Evolutionary conservation across 371 early-diverging fungal species (phyloP).

Genomic region (Actinomucor elegans): DNA sequence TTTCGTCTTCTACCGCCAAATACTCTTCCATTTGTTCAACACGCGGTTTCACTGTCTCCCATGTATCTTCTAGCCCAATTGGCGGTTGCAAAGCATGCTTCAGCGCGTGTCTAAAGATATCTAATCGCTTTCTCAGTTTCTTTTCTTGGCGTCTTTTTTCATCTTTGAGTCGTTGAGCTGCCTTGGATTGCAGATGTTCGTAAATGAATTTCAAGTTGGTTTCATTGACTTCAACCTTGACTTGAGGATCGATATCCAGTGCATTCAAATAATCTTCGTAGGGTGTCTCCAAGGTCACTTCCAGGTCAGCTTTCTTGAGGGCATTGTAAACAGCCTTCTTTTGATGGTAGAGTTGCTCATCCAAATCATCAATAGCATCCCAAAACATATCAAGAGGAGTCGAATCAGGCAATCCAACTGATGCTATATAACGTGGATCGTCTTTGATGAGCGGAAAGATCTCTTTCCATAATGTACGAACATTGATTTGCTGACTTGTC

Average conservation of each 20-base stretch:
- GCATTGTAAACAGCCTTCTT: conserved; percentile 67
- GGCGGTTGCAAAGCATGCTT: conserved; percentile 61
- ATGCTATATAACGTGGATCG: conserved; percentile 67
- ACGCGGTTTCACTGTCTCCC: conserved; percentile 66
- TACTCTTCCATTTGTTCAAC: conserved; percentile 62
- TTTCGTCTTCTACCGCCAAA: conserved; percentile 63
- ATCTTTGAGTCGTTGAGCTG: conserved; percentile 64
- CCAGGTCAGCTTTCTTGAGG: conserved; percentile 50
- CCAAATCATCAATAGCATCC: conserved; percentile 82
- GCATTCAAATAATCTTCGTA: conserved; percentile 41
- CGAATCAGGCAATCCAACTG: conserved; percentile 85
- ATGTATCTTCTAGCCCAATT: conserved; percentile 58
- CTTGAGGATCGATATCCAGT: conserved; percentile 7
- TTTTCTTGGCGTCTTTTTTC: conserved; percentile 74
- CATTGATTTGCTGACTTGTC: conserved; percentile 57
- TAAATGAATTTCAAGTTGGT: conserved; percentile 26
- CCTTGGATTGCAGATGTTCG: conserved; percentile 52
- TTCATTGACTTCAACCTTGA: conserved; percentile 13
- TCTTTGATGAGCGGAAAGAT: conserved; percentile 73
- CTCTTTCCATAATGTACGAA: conserved; percentile 82
- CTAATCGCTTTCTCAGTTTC: conserved; percentile 67
- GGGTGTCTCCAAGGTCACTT: conserved; percentile 51
- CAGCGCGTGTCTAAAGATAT: conserved; percentile 71
- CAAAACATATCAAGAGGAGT: conserved; percentile 90
- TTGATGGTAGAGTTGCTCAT: conserved; percentile 72